Percentiles rank a stretch among this genome's conserved stretches.
Conservation (phyloP, 257 asterid genomes). For the Vinca minor region DNA sequence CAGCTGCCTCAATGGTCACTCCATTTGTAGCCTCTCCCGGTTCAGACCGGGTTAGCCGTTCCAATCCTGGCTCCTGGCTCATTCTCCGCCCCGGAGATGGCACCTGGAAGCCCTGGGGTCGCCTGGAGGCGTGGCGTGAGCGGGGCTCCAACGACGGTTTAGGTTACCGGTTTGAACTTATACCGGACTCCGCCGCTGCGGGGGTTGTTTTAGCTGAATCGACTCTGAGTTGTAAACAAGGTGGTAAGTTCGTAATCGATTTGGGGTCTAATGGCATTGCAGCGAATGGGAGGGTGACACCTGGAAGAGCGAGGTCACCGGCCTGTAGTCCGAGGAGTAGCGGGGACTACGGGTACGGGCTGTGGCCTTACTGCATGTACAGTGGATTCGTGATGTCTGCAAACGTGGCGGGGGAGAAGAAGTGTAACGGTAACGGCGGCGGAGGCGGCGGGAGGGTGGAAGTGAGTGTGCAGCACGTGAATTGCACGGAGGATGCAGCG, state of each 20-base stretch:
- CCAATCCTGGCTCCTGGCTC: conserved; percentile 93
- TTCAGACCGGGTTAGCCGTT: conserved; percentile 80
- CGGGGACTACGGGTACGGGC: conserved; percentile 74
- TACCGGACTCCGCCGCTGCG: conserved; percentile 56
- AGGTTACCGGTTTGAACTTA: conserved; percentile 69
- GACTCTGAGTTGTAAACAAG: conserved; percentile 52
- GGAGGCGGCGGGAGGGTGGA: conserved; percentile 47
- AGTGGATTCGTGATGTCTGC: conserved; percentile 91
- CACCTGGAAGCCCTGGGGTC: conserved; percentile 98
- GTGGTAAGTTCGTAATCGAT: conserved; percentile 72
- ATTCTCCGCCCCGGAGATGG: conserved; percentile 72
- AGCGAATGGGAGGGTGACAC: conserved; percentile 31
- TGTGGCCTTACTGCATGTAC: conserved; percentile 82
- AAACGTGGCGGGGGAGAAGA: conserved; percentile 43
- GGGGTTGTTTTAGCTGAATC: conserved; percentile 61
- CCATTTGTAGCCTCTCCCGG: conserved; percentile 92
- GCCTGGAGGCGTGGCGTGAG: conserved; percentile 96
- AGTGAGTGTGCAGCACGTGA: conserved; percentile 83
- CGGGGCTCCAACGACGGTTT: conserved; percentile 61
- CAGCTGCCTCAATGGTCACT: conserved; percentile 88
- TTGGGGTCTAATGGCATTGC: conserved; percentile 22
- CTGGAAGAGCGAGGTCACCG: conserved; percentile 47
- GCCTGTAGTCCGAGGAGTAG: conserved; percentile 75
- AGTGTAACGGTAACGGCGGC: conserved; percentile 2
- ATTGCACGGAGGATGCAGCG: conserved; percentile 88